Percentiles rank a stretch among this genome's conserved stretches.
These are phyloP conservation scores for Plasmodium gonderi DNA, from an alignment of 169 alveolate species.

Conservation along the genomic window DNA sequence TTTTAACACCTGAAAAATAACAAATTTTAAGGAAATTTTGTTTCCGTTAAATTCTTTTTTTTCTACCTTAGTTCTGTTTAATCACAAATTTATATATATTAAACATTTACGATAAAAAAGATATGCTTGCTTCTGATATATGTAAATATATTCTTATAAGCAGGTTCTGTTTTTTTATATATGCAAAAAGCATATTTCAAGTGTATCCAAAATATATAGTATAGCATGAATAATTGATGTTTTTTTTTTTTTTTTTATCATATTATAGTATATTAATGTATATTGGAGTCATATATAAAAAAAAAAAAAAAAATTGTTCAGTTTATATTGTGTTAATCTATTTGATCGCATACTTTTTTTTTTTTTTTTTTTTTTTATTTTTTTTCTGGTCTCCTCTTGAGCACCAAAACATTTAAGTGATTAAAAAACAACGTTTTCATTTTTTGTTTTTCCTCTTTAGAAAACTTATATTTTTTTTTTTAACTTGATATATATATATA, in stretches of 20 bases:
- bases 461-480: background rate
- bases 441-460: background rate
- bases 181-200: background rate
- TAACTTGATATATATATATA: background rate
- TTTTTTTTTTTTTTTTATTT: background rate
- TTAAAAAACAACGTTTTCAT: background rate
- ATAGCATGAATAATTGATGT: background rate
- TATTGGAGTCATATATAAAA: too few species aligned
- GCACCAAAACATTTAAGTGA: background rate
- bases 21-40: background rate
- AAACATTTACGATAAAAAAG: background rate
- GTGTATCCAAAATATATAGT: background rate
- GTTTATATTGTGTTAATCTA: background rate
- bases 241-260: background rate
- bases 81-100: background rate
- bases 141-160: background rate
- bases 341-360: background rate
- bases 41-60: background rate
- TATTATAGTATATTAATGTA: too few species aligned
- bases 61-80: background rate
- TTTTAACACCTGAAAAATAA: background rate
- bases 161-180: background rate
- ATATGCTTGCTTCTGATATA: too few species aligned
- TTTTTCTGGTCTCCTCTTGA: background rate
- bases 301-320: too few species aligned